A percentile compares a stretch with the other conserved stretches of the same genome.
phyloP scores from a whole-genome alignment of 352 stramenopile species.

The Aphanomyces astaci region DNA sequence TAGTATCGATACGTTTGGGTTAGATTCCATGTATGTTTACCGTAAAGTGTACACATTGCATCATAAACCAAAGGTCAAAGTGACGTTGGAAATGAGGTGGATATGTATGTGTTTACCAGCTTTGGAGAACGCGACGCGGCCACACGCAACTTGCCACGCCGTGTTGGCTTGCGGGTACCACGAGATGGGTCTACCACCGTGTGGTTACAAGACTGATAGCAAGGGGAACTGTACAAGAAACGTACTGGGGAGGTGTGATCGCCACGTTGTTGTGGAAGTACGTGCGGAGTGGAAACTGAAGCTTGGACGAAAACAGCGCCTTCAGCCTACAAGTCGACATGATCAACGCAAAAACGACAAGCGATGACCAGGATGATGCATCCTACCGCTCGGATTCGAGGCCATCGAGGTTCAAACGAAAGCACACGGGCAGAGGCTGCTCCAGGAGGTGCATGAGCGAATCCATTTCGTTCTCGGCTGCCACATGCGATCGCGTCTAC shows the following conservation, averaged over 20 bases:
- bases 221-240: no score
- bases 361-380: background rate
- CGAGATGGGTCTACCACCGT: conserved; percentile 50
- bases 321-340: conserved; percentile 34
- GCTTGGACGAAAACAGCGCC: conserved; percentile 34
- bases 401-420: conserved; percentile 73
- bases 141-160: conserved; percentile 78
- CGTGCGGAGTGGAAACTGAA: conserved; percentile 50
- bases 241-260: conserved; percentile 57
- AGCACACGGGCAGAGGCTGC: conserved; percentile 67
- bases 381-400: conserved; percentile 38
- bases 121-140: conserved; percentile 73
- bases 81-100: no score
- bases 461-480: conserved; percentile 45
- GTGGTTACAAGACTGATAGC: no score
- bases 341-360: background rate
- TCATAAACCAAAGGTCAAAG: no score
- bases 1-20: no score
- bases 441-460: conserved; percentile 66
- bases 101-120: no score
- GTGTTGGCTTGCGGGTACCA: conserved; percentile 76
- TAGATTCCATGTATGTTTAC: no score
- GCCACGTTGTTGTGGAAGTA: conserved; percentile 45
- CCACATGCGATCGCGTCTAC: conserved; percentile 53
- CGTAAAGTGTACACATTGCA: no score